phyloP scores from a whole-genome alignment of 495 filamentous ascomycete genomes.

The Penicillium maclennaniae region DNA sequence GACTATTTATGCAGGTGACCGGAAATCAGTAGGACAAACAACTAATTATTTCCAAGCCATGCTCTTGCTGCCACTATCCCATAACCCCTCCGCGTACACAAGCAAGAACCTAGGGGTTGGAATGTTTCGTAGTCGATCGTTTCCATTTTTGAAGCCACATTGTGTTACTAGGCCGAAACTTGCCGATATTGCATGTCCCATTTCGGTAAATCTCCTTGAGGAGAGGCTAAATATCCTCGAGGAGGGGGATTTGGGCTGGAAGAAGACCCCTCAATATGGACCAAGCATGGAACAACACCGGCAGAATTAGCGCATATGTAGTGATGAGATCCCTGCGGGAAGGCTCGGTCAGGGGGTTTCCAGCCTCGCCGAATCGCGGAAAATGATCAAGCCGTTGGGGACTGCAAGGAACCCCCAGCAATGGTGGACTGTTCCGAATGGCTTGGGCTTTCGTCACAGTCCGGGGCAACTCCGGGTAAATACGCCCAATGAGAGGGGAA shows the following conservation, averaged over 20 bases:
- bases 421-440: too few relatives aligned
- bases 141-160: neutral
- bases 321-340: neutral
- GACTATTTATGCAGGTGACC: conserved; percentile 7
- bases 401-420: too few relatives aligned
- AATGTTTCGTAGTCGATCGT: conserved; percentile 5
- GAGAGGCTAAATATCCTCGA: conserved; percentile 3
- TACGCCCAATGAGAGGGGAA: neutral
- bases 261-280: neutral
- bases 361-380: too few relatives aligned
- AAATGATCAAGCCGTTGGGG: too few relatives aligned
- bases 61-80: too few relatives aligned
- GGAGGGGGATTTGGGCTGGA: neutral
- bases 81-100: conserved; percentile 1
- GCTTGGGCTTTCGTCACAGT: too few relatives aligned
- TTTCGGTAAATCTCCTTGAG: conserved; percentile 23
- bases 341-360: too few relatives aligned
- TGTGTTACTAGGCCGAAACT: neutral
- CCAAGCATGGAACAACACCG: conserved; percentile 10
- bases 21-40: too few relatives aligned
- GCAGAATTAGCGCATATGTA: conserved; percentile 8
- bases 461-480: too few relatives aligned
- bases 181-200: conserved; percentile 7
- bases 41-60: too few relatives aligned
- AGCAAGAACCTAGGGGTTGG: neutral